phyloP scores from a whole-genome alignment of 2,329 filamentous ascomycete genomes.

The Trichoderma arundinaceum region DNA sequence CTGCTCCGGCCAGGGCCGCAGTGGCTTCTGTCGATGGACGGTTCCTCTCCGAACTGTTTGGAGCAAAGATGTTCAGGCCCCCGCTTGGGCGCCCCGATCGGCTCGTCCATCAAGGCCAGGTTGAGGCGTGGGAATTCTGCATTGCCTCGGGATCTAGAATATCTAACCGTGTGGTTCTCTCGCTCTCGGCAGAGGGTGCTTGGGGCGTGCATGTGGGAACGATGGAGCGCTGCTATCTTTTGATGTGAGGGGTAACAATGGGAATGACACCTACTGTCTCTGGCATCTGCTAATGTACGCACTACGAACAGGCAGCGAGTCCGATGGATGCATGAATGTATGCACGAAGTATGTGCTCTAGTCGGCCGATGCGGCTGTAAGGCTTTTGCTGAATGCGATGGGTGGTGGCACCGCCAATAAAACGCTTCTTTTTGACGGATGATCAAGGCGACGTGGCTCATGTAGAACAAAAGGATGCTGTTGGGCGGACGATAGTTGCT shows the following conservation, averaged over 20 bases:
- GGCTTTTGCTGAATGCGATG: too few relatives aligned
- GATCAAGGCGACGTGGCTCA: too few relatives aligned
- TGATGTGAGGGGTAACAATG: conserved; percentile 28
- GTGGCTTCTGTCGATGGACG: too few relatives aligned
- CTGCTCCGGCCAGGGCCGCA: too few relatives aligned
- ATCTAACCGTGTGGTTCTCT: conserved; percentile 9
- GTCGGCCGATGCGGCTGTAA: too few relatives aligned
- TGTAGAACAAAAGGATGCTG: too few relatives aligned
- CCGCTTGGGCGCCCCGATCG: conserved; percentile 1
- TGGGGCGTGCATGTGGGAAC: conserved; percentile 11
- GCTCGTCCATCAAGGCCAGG: not conserved
- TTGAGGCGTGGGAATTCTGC: conserved; percentile 1
- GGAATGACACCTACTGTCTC: conserved; percentile 27
- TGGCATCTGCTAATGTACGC: conserved; percentile 8
- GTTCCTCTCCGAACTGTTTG: conserved; percentile 5
- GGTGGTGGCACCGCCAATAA: too few relatives aligned
- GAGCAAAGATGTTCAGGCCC: conserved; percentile 17
- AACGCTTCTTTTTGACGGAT: too few relatives aligned
- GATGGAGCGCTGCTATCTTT: not conserved
- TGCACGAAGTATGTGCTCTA: too few relatives aligned
- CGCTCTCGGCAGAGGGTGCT: not conserved
- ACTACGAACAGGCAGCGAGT: not conserved
- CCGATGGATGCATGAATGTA: too few relatives aligned
- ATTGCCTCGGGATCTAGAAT: conserved; percentile 29
- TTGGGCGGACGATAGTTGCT: too few relatives aligned